Conservation (phyloP, 129 eudicot species). For the Arctium lappa region DNA sequence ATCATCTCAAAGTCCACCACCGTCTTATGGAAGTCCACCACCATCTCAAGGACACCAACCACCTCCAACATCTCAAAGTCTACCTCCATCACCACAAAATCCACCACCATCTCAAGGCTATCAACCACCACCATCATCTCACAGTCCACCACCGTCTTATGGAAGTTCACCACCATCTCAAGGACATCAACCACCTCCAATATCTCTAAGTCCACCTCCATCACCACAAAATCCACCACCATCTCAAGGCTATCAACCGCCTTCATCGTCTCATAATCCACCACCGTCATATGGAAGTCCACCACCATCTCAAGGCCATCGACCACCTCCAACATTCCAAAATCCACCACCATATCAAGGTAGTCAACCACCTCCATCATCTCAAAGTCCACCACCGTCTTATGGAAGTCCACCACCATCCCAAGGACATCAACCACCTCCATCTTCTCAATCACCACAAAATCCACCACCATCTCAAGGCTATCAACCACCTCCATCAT, state of each 20-base stretch:
- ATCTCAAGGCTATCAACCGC: not conserved
- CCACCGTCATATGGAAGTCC: not conserved
- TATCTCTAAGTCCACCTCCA: not conserved
- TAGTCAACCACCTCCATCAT: not conserved
- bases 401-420: not conserved
- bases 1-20: not conserved
- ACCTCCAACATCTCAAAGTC: not conserved
- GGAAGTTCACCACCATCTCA: not conserved
- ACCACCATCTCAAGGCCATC: not conserved
- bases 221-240: not conserved
- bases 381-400: not conserved
- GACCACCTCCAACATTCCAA: not conserved
- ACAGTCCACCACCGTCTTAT: not conserved
- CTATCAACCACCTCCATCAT: not conserved
- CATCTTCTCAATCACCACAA: not conserved
- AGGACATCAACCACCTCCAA: not conserved
- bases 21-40: not conserved
- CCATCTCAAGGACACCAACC: not conserved
- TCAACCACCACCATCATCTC: not conserved
- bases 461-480: not conserved
- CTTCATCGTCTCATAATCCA: not conserved
- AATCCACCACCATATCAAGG: not conserved
- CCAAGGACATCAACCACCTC: not conserved
- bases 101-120: not conserved
- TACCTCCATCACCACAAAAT: not conserved